phyloP scores from a whole-genome alignment of 805 yeast species.

The Candida odintsovae region DNA sequence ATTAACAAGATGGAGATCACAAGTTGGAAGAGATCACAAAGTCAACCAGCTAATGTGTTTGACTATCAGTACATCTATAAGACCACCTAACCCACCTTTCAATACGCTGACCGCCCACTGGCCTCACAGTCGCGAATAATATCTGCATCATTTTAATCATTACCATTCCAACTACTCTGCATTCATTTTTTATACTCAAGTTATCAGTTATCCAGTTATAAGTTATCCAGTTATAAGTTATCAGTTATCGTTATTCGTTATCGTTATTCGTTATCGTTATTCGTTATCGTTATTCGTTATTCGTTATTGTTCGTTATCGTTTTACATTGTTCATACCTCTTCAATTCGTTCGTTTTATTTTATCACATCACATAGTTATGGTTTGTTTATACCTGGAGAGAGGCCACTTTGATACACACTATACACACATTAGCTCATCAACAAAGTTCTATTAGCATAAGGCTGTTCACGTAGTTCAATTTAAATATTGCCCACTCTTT shows the following conservation, averaged over 20 bases:
- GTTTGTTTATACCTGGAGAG: not conserved
- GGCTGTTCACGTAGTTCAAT: too few relatives aligned
- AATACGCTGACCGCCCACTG: not conserved
- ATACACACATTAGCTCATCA: too few relatives aligned
- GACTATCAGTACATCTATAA: constrained; percentile 37
- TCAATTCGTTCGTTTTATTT: not conserved
- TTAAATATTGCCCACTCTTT: too few relatives aligned
- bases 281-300: not conserved
- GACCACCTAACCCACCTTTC: not conserved
- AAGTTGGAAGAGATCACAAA: constrained; percentile 55
- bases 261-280: not conserved
- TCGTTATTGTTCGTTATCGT: not conserved
- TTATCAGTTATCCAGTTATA: not conserved
- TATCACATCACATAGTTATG: not conserved
- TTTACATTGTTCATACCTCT: not conserved
- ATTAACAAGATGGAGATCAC: constrained; percentile 34
- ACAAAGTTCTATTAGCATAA: too few relatives aligned
- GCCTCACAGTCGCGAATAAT: not conserved
- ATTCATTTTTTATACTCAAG: not conserved
- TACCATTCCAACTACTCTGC: not conserved
- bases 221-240: not conserved
- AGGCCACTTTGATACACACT: not conserved
- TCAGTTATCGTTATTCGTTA: not conserved
- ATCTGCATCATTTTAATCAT: not conserved
- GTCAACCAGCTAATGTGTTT: constrained; percentile 34